Evolutionary conservation across 176 grass and related monocot species (phyloP).

Genomic region (Oryza meridionalis): DNA sequence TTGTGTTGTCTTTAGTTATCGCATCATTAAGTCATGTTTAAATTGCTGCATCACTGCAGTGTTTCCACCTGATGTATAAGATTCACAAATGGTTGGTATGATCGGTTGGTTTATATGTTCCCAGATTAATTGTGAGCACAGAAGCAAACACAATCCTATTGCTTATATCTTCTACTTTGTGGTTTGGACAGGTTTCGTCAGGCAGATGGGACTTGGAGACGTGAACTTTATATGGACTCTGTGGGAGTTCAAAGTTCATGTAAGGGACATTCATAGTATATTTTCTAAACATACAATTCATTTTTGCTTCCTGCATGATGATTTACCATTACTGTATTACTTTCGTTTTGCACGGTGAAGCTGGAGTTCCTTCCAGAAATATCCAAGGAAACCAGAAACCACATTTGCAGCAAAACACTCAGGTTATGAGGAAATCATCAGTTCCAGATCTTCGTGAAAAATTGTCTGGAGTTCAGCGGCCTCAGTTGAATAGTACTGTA

Average conservation of each 20-base stretch:
- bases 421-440: conserved; percentile 42
- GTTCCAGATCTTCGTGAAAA: conserved; percentile 60
- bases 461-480: conserved; percentile 51
- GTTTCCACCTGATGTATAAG: not conserved
- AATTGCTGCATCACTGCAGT: not conserved
- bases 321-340: conserved; percentile 33
- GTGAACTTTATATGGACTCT: conserved; percentile 60
- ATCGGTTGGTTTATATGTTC: not conserved
- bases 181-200: conserved; percentile 47
- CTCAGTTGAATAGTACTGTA: conserved; percentile 50
- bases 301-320: not conserved
- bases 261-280: conserved; percentile 33
- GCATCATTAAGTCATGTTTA: conserved; percentile 7
- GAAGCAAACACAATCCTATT: not conserved
- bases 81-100: conserved; percentile 11
- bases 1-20: not conserved
- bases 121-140: not conserved
- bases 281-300: conserved; percentile 15
- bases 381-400: conserved; percentile 46
- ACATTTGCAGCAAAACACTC: conserved; percentile 25
- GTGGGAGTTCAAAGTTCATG: conserved; percentile 37
- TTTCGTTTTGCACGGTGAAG: conserved; percentile 46
- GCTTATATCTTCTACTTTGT: not conserved
- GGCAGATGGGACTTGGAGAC: conserved; percentile 63
- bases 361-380: conserved; percentile 50